These are phyloP conservation scores for Fraxinus nigra DNA, from an alignment of 305 asterid species.

Conservation along the genomic window DNA sequence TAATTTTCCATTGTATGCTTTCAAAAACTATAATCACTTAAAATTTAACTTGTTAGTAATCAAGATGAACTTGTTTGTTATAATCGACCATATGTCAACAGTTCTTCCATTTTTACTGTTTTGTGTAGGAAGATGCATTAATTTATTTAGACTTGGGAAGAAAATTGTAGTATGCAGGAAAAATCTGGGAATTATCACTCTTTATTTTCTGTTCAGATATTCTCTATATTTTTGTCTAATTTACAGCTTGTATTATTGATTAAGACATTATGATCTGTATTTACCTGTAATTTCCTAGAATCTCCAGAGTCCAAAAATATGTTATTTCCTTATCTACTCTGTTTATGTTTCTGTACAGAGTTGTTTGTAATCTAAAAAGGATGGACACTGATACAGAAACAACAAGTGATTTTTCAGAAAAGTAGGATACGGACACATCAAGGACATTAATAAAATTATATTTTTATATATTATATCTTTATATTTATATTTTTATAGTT, in stretches of 20 bases:
- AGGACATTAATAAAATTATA: background rate
- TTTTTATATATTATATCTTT: background rate
- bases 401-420: background rate
- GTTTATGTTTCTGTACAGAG: background rate
- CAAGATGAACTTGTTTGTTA: background rate
- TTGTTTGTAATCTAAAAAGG: background rate
- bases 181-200: background rate
- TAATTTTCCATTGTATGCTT: background rate
- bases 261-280: background rate
- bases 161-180: background rate
- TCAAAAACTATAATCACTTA: background rate
- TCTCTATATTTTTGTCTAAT: background rate
- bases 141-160: background rate
- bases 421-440: background rate
- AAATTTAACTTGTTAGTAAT: background rate
- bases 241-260: background rate
- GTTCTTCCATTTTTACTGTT: constrained; percentile 8
- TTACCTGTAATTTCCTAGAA: background rate
- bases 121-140: background rate
- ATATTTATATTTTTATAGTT: background rate
- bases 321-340: background rate
- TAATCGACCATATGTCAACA: background rate
- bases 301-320: background rate
- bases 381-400: background rate
- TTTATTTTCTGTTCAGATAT: background rate